phyloP scores from a whole-genome alignment of 23 red algal species.

The Agarophyton chilense region DNA sequence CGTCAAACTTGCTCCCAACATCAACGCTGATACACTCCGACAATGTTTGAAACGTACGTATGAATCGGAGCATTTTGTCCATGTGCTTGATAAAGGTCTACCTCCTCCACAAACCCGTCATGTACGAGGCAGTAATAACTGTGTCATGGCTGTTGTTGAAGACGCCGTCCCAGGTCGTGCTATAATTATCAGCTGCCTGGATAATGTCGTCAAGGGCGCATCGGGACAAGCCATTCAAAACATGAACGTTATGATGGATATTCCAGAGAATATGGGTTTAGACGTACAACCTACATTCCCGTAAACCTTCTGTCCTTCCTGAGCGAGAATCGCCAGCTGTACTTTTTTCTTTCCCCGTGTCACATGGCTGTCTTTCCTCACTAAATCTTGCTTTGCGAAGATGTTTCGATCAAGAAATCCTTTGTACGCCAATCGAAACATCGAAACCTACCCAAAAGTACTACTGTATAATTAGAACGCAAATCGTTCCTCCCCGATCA shows the following conservation, averaged over 20 bases:
- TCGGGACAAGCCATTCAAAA: slow-evolving; percentile 97
- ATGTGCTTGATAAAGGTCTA: slow-evolving; percentile 66
- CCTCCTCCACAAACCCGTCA: slow-evolving; percentile 90
- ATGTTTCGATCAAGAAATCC: no score
- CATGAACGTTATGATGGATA: slow-evolving; percentile 97
- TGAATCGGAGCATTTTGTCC: slow-evolving; percentile 88
- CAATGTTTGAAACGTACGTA: slow-evolving; percentile 66
- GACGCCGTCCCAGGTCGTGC: slow-evolving; percentile 80
- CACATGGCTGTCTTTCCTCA: not conserved
- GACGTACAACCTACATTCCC: slow-evolving; percentile 84
- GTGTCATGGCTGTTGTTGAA: slow-evolving; percentile 81
- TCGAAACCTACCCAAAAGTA: no score
- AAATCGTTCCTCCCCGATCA: not conserved
- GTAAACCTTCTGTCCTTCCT: not conserved
- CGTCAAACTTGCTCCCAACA: slow-evolving; percentile 70
- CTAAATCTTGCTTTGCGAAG: no score
- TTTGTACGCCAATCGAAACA: no score
- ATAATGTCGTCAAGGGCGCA: slow-evolving; percentile 99
- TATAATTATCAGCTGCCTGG: slow-evolving; percentile 86
- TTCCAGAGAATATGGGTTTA: slow-evolving; percentile 84
- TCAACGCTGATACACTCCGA: slow-evolving; percentile 44
- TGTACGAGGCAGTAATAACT: slow-evolving; percentile 93
- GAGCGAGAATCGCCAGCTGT: not conserved
- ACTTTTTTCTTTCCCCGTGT: not conserved
- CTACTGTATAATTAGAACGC: not conserved